phyloP scores from a whole-genome alignment of 2,329 filamentous ascomycete species.

The Dendrostoma leiphaemia region DNA sequence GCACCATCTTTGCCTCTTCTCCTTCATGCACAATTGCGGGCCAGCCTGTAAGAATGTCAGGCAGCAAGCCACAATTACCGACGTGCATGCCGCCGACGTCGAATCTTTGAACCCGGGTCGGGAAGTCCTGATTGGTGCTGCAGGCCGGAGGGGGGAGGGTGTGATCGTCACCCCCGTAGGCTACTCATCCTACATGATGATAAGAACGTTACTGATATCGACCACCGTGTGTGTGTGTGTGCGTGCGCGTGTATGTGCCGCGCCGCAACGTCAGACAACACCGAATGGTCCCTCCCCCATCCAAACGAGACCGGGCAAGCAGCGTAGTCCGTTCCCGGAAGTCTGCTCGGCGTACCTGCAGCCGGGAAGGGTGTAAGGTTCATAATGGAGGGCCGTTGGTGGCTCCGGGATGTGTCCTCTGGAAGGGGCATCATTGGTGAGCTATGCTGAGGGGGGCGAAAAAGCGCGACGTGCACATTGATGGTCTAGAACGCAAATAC shows the following conservation, averaged over 20 bases:
- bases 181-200: too few relatives aligned
- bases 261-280: too few relatives aligned
- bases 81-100: conserved; percentile 5
- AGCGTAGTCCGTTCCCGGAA: not conserved
- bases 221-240: not conserved
- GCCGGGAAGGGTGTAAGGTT: not conserved
- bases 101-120: not conserved
- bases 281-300: too few relatives aligned
- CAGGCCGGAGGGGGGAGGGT: too few relatives aligned
- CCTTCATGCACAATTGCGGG: not conserved
- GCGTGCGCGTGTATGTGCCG: too few relatives aligned
- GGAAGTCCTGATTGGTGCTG: not conserved
- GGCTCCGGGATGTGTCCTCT: not conserved
- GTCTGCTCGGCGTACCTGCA: conserved; percentile 18
- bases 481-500: conserved; percentile 6
- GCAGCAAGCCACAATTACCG: conserved; percentile 1
- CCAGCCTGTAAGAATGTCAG: not conserved
- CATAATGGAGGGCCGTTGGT: not conserved
- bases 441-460: not conserved
- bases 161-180: too few relatives aligned
- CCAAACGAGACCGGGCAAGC: too few relatives aligned
- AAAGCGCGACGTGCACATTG: not conserved
- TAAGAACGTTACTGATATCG: too few relatives aligned
- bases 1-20: too few relatives aligned
- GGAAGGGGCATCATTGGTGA: not conserved